phyloP scores from a whole-genome alignment of 2,329 filamentous ascomycete genomes.

The Arthrinium puccinioides region DNA sequence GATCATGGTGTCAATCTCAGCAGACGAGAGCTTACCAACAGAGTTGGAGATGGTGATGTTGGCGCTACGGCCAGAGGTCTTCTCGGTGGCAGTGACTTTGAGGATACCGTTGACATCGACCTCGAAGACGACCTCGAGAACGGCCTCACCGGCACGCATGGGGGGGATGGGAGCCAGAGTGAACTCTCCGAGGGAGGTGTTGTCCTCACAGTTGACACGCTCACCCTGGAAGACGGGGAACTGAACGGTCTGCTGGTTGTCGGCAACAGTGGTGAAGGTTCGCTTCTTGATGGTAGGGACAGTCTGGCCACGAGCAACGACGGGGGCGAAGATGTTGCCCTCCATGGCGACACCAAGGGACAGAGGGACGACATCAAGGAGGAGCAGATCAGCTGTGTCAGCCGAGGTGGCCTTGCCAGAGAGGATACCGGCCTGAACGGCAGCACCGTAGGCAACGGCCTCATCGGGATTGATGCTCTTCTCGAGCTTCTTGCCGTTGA shows the following conservation, averaged over 20 bases:
- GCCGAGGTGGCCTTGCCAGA: slow-evolving; percentile 96
- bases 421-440: slow-evolving; percentile 97
- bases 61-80: slow-evolving; percentile 93
- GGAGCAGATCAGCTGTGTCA: slow-evolving; percentile 88
- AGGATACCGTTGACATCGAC: slow-evolving; percentile 99
- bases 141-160: slow-evolving; percentile 90
- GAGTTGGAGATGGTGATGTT: slow-evolving; percentile 99
- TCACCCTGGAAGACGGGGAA: slow-evolving; percentile 96
- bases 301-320: slow-evolving; percentile 73
- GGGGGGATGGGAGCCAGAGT: slow-evolving; percentile 82
- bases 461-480: slow-evolving; percentile 99
- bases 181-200: slow-evolving; percentile 96
- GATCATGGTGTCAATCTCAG: slow-evolving; percentile 98
- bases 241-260: slow-evolving; percentile 73
- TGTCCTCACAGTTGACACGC: slow-evolving; percentile 96
- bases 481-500: slow-evolving; percentile 99
- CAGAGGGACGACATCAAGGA: slow-evolving; percentile 92
- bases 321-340: slow-evolving; percentile 96
- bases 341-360: slow-evolving; percentile 99
- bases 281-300: slow-evolving; percentile 77
- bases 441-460: slow-evolving; percentile 97
- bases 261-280: slow-evolving; percentile 78
- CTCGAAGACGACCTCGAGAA: slow-evolving; percentile 97
- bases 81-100: slow-evolving; percentile 98
- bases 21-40: slow-evolving; percentile 91